These are phyloP conservation scores for Paraconiothyrium sp. DNA, from an alignment of 2,329 filamentous ascomycete genomes.

Conservation along the genomic window DNA sequence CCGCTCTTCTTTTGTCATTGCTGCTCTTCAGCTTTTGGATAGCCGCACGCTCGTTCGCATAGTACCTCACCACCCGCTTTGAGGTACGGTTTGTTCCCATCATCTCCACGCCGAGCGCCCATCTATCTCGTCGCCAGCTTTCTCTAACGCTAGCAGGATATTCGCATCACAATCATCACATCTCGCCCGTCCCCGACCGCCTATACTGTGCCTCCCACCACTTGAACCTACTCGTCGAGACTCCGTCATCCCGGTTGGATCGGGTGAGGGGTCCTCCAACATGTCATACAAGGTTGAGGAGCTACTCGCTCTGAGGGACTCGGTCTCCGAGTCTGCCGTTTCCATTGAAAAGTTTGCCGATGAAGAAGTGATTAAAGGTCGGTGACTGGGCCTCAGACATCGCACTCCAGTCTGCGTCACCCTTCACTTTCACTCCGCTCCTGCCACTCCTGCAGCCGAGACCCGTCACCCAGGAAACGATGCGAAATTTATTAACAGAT, in stretches of 20 bases:
- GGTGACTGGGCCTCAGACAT: conserved; percentile 24
- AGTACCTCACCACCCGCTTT: conserved; percentile 40
- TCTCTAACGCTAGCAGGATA: conserved; percentile 33
- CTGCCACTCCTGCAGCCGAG: background rate
- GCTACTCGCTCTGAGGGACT: conserved; percentile 52
- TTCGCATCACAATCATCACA: conserved; percentile 51
- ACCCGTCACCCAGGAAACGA: conserved; percentile 8
- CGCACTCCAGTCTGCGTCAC: background rate
- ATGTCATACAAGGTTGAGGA: conserved; percentile 55
- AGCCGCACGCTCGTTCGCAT: conserved; percentile 46
- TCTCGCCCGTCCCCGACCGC: conserved; percentile 26
- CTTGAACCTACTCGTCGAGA: conserved; percentile 15
- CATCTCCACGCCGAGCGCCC: background rate
- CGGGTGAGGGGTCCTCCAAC: conserved; percentile 19
- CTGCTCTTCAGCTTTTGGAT: conserved; percentile 51
- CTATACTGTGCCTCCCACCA: conserved; percentile 22
- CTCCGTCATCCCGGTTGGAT: conserved; percentile 21
- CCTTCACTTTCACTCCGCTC: conserved; percentile 6
- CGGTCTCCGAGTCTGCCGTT: conserved; percentile 53
- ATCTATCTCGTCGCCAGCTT: background rate
- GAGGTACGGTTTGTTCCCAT: conserved; percentile 33
- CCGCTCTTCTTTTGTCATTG: conserved; percentile 49
- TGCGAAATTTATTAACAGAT: background rate
- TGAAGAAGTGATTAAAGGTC: conserved; percentile 55
- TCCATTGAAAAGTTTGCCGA: conserved; percentile 54